These are phyloP conservation scores for Coemansia sp. DNA, from an alignment of 192 early-diverging fungal genomes.

Conservation along the genomic window DNA sequence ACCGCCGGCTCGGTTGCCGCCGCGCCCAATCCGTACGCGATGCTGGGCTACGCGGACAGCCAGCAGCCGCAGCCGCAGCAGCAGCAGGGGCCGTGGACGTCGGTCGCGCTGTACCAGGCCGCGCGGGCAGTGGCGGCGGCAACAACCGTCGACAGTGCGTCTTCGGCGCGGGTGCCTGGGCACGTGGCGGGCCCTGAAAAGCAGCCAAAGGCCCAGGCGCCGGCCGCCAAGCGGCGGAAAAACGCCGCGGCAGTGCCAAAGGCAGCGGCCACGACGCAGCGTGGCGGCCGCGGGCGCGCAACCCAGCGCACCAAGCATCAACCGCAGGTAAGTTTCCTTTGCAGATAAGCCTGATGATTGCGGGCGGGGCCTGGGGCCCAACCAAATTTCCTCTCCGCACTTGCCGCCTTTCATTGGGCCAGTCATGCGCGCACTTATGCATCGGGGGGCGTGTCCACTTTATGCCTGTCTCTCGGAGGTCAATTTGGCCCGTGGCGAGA, in stretches of 20 bases:
- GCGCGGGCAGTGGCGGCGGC: conserved; percentile 44
- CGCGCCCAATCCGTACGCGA: conserved; percentile 25
- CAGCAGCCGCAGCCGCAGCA: conserved; percentile 12
- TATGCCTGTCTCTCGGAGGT: too few relatives aligned
- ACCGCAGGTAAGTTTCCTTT: conserved; percentile 20
- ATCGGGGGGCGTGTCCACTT: conserved; percentile 1
- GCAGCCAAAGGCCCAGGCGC: conserved; percentile 14
- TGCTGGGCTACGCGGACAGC: conserved; percentile 19
- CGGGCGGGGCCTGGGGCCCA: not conserved
- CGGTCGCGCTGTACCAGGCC: conserved; percentile 41
- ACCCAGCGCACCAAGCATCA: conserved; percentile 19
- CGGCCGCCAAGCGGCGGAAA: conserved; percentile 36
- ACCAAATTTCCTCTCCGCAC: not conserved
- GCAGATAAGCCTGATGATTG: too few relatives aligned
- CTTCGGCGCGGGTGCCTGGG: too few relatives aligned
- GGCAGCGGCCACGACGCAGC: conserved; percentile 6
- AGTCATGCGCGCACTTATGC: not conserved
- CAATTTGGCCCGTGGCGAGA: too few relatives aligned
- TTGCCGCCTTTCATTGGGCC: not conserved
- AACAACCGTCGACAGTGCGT: not conserved
- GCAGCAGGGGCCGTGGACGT: conserved; percentile 27
- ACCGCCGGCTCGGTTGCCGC: not conserved
- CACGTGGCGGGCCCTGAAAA: conserved; percentile 3
- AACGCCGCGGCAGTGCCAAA: conserved; percentile 18
- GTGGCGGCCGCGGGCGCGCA: not conserved